These are phyloP conservation scores for Eucalyptus coolabah DNA, from an alignment of 345 rosid genomes.

Conservation along the genomic window DNA sequence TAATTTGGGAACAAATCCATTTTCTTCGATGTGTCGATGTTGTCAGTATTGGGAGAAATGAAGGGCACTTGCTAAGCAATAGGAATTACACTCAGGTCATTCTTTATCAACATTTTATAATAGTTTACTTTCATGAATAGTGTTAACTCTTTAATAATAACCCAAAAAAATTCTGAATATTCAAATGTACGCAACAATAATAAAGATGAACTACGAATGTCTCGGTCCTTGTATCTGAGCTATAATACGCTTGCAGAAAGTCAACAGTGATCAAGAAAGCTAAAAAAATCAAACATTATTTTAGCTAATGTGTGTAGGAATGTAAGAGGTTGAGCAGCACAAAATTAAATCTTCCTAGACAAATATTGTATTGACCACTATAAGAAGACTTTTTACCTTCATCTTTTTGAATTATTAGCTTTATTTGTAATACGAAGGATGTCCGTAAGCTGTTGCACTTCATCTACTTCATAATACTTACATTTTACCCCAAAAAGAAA, in stretches of 20 bases:
- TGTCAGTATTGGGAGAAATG: background rate
- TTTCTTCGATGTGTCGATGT: background rate
- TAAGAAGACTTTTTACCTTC: background rate
- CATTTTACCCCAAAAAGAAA: background rate
- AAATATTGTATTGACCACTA: too few species aligned
- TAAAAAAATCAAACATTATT: too few species aligned
- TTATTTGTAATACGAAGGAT: too few species aligned
- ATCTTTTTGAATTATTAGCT: background rate
- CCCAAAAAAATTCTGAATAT: background rate
- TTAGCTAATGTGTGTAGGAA: background rate
- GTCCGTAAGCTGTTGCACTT: background rate
- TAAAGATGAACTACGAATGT: background rate
- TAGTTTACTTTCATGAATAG: background rate
- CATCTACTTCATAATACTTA: background rate
- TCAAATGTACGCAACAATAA: background rate
- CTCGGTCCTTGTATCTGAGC: background rate
- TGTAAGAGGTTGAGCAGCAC: background rate
- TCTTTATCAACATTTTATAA: too few species aligned
- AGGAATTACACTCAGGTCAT: background rate
- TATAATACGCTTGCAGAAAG: background rate
- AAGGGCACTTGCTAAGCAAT: too few species aligned
- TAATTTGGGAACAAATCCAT: background rate
- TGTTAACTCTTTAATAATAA: background rate
- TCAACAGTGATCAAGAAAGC: background rate
- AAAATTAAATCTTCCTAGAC: background rate